Percentiles rank a stretch among this genome's conserved stretches.
Conservation (phyloP, 352 stramenopile genomes). For the Phytophthora citrophthora region DNA sequence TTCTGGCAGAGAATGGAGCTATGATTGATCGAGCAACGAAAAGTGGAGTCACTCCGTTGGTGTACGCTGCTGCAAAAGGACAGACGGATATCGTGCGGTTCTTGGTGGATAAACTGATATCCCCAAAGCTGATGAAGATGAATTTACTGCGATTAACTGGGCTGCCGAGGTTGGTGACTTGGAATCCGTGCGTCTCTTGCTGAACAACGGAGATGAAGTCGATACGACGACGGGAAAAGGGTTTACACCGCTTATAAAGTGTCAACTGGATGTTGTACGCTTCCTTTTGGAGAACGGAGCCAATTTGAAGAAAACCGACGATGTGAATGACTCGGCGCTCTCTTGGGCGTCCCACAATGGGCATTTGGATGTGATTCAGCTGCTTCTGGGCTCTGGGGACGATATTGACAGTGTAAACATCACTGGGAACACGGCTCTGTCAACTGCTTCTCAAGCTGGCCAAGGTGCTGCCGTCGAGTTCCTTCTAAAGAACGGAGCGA, state of each 20-base stretch:
- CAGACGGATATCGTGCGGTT: neutral
- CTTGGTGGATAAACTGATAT: neutral
- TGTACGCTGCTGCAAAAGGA: neutral
- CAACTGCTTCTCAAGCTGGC: neutral
- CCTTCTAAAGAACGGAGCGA: constrained; percentile 3
- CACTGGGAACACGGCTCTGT: neutral
- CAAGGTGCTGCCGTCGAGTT: neutral
- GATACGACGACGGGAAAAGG: neutral
- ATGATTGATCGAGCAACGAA: constrained; percentile 1
- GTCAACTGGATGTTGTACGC: neutral
- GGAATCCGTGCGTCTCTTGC: neutral
- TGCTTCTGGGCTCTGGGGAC: neutral
- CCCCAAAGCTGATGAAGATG: neutral
- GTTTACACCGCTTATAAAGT: constrained; percentile 4
- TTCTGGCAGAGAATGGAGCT: neutral
- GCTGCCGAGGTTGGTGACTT: neutral
- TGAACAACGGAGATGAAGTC: constrained; percentile 2
- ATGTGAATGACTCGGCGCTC: neutral
- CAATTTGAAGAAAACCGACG: neutral
- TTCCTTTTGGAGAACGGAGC: constrained; percentile 3
- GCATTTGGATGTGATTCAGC: neutral
- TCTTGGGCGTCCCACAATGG: neutral
- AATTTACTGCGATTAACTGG: neutral
- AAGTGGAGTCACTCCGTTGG: neutral
- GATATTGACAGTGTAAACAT: neutral